Conservation (phyloP, 176 grass and related monocot genomes). For the Zea mays region DNA sequence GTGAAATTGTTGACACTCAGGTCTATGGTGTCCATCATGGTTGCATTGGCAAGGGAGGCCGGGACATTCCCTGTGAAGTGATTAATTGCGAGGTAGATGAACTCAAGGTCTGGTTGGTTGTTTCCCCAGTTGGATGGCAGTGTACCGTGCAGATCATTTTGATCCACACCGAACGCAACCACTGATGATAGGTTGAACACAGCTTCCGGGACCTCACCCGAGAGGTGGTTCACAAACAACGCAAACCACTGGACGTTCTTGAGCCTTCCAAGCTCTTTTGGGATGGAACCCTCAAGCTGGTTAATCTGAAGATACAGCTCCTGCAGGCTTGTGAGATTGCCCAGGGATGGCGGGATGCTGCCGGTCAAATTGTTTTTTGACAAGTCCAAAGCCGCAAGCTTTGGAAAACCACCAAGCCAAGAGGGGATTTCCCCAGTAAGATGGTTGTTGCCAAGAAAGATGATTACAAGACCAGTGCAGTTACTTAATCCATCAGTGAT, state of each 20-base stretch:
- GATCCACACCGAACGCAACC: neutral
- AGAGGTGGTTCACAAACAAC: constrained; percentile 12
- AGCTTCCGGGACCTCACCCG: constrained; percentile 33
- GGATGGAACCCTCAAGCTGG: constrained; percentile 26
- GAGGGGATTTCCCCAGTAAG: constrained; percentile 19
- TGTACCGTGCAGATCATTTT: constrained; percentile 38
- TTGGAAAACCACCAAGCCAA: constrained; percentile 17
- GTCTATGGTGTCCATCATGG: constrained; percentile 30
- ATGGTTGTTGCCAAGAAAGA: neutral
- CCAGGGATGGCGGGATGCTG: constrained; percentile 14
- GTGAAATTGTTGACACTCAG: constrained; percentile 41
- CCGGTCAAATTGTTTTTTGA: constrained; percentile 13
- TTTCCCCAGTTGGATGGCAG: constrained; percentile 39
- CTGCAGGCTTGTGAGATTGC: constrained; percentile 4
- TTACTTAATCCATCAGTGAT: neutral
- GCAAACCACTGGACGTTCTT: neutral
- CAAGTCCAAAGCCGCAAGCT: neutral
- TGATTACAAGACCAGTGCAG: constrained; percentile 2
- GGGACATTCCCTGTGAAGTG: constrained; percentile 43
- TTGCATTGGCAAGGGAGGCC: constrained; percentile 41
- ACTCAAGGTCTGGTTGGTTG: constrained; percentile 30
- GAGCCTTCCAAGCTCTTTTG: constrained; percentile 18
- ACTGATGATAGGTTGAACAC: constrained; percentile 48
- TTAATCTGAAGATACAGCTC: rapidly evolving
- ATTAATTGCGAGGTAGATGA: constrained; percentile 21